A percentile compares a stretch with the other conserved stretches of the same genome.
Conservation (phyloP, 352 stramenopile species). For the Globisporangium irregulare region DNA sequence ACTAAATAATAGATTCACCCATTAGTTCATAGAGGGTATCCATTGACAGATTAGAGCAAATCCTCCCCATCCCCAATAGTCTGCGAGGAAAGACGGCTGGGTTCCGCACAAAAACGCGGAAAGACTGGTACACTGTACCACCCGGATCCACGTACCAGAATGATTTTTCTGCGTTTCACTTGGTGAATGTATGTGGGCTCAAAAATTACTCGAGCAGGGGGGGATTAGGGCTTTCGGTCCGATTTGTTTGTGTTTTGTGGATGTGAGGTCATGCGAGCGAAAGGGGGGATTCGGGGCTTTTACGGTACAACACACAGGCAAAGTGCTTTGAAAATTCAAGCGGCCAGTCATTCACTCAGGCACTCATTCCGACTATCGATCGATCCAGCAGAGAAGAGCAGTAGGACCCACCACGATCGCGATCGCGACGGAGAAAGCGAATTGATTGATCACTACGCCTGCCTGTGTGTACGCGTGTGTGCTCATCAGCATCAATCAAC, state of each 20-base stretch:
- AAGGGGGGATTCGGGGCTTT: neutral
- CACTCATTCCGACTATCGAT: slow-evolving; percentile 6
- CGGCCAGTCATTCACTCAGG: slow-evolving; percentile 1
- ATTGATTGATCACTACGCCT: neutral
- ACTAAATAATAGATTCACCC: neutral
- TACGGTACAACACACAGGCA: neutral
- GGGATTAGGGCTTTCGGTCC: too few relatives aligned
- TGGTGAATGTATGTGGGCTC: neutral
- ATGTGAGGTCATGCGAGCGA: neutral
- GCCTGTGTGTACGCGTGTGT: neutral
- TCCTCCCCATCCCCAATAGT: neutral
- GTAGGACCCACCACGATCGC: neutral
- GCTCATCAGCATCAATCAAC: neutral
- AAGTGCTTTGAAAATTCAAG: slow-evolving; percentile 6
- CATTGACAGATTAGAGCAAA: neutral
- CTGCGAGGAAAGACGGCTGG: neutral
- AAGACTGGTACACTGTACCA: slow-evolving; percentile 5
- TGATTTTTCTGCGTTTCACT: neutral
- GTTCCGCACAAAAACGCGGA: neutral
- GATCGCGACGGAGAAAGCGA: neutral
- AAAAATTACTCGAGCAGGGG: neutral
- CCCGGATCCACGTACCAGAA: neutral
- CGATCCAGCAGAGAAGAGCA: slow-evolving; percentile 1
- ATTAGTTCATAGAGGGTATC: neutral
- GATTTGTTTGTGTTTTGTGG: neutral